Evolutionary conservation across 1,284 basidiomycete genomes (phyloP), one percentile per base, ranked within the genome.

Genomic region (Farysia itapuensis): DNA sequence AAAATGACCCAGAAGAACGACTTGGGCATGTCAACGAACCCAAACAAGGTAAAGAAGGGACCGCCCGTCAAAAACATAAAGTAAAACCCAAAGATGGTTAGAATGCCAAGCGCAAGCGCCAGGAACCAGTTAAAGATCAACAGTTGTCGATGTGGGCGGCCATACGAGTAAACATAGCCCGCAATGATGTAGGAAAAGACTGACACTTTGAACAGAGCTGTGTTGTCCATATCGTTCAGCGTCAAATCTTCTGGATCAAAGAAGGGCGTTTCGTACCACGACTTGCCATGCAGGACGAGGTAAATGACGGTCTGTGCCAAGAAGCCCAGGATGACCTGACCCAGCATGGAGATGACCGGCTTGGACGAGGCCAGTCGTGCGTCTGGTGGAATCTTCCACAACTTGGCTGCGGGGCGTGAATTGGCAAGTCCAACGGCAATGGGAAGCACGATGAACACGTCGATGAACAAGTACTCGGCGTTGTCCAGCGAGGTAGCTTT

Each of bases 401-500:
- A 45, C 29, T 32, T 49, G 15, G 36, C 37, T 1, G 66, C 54
- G 3, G 66, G 64, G 2, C 12, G 22, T 6, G 43, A 36, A 31
- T 49, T 45, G n/a, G 63, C 59, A 34, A 66, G 34, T 5, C 60
- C 67, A 16, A 69, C 36, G 1, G 60, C 59, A 9, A 69, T 38
- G 15, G 56, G 47, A 5, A 69, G 28, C 2, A 69, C 49, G 28
- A 39, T 35, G 36, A 64, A 60, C 25, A 69, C 28, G 35, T 67
- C 67, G 41, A 67, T 60, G 33, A 52, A 67, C 9, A 67, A 49
- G 24, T 67, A 65, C 49, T 67, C 61, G 19, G 54, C 64, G 26
- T 69, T 67, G 36, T 58, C 54, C 14, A 69, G 31, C 22, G 50
- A 56, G 9, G 66, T 60, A 16, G 60, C 50, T 16, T 49, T 41